These are phyloP conservation scores for Przewalskia tangutica DNA, from an alignment of 257 asterid genomes.

Conservation along the genomic window DNA sequence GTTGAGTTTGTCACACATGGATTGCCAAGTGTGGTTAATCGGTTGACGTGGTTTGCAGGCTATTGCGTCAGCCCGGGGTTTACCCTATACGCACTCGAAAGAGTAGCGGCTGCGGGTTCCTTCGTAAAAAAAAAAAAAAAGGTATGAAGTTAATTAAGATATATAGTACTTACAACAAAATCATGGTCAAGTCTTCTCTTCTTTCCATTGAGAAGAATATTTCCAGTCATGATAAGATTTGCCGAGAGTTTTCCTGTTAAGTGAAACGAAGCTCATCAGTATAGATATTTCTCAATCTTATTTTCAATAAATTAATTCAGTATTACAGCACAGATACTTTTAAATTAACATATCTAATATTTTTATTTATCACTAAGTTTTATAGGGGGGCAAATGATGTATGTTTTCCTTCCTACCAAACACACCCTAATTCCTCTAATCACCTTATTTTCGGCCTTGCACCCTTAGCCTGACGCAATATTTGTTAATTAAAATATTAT, in stretches of 20 bases:
- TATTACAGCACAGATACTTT: neutral
- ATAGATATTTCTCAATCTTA: neutral
- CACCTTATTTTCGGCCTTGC: too few species aligned
- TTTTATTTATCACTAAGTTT: neutral
- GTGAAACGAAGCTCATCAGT: neutral
- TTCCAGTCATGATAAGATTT: conserved; percentile 61
- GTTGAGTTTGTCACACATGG: too few species aligned
- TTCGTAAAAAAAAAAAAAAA: too few species aligned
- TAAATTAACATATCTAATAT: neutral
- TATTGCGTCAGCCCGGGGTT: too few species aligned
- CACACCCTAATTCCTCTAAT: too few species aligned
- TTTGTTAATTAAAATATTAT: too few species aligned
- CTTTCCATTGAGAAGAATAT: conserved; percentile 53
- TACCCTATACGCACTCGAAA: too few species aligned
- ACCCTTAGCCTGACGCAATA: too few species aligned
- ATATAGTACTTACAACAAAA: conserved; percentile 34
- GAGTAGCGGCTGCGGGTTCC: too few species aligned
- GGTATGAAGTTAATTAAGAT: neutral
- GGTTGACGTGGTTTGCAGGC: too few species aligned
- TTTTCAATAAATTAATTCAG: neutral
- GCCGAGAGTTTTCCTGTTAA: conserved; percentile 62
- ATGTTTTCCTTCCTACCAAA: too few species aligned
- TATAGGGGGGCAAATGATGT: neutral
- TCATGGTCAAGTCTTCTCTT: conserved; percentile 40
- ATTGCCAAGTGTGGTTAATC: too few species aligned